phyloP scores from a whole-genome alignment of 768 basidiomycete species.

The Termitomyces sp. region DNA sequence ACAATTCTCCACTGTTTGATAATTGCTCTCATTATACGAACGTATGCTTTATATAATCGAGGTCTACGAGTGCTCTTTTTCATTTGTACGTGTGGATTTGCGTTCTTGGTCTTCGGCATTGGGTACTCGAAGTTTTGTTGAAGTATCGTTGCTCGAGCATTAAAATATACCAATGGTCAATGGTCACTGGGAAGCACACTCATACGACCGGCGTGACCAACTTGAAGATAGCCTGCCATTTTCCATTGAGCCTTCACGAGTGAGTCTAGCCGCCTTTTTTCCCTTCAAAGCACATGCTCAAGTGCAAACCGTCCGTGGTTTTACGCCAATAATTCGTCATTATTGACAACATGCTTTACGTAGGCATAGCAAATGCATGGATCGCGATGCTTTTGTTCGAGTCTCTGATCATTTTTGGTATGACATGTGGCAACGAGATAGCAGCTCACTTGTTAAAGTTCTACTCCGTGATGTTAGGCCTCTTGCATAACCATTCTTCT shows the following conservation, averaged over 20 bases:
- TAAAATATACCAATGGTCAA: neutral
- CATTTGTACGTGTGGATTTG: conserved; percentile 19
- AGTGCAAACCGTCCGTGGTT: neutral
- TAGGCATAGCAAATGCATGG: neutral
- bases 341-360: neutral
- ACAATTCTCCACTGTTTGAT: neutral
- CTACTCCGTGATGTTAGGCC: neutral
- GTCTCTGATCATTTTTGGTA: neutral
- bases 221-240: neutral
- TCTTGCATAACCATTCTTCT: neutral
- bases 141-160: neutral
- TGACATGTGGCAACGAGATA: neutral
- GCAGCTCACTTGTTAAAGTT: neutral
- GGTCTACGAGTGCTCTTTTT: conserved; percentile 20
- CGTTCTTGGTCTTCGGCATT: conserved; percentile 21
- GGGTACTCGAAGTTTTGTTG: neutral
- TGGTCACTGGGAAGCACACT: neutral
- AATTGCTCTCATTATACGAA: conserved; percentile 35
- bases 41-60: conserved; percentile 36
- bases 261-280: neutral
- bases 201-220: neutral
- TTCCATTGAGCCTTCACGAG: neutral
- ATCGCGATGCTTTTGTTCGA: neutral
- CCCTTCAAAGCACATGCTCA: neutral
- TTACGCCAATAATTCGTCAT: neutral